These are phyloP conservation scores for Aspergillus olivimuriae DNA, from an alignment of 495 filamentous ascomycete species.

Conservation along the genomic window DNA sequence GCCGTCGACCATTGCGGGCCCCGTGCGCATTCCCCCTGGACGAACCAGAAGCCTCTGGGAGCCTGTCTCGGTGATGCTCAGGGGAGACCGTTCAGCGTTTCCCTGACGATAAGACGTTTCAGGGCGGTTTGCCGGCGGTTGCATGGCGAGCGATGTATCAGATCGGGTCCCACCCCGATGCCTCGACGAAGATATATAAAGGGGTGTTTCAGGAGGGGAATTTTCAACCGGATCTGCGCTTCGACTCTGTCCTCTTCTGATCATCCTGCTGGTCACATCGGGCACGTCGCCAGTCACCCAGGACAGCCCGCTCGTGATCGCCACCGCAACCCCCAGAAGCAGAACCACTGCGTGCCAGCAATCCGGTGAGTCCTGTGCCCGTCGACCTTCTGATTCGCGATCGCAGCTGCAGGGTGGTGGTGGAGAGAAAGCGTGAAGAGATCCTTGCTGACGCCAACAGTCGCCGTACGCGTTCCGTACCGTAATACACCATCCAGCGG, in stretches of 20 bases:
- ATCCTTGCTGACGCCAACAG: neutral
- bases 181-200: too few relatives aligned
- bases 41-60: constrained; percentile 5
- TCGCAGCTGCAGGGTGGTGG: neutral
- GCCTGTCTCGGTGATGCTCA: neutral
- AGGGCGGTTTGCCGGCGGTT: neutral
- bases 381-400: constrained; percentile 5
- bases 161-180: too few relatives aligned
- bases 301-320: too few relatives aligned
- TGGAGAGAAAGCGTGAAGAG: neutral
- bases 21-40: constrained; percentile 10
- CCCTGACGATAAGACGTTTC: neutral
- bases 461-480: constrained; percentile 2
- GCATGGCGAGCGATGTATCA: too few relatives aligned
- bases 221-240: too few relatives aligned
- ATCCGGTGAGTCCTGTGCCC: neutral
- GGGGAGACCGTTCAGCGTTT: constrained; percentile 1
- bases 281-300: too few relatives aligned
- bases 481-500: constrained; percentile 3
- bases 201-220: too few relatives aligned
- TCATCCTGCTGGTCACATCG: too few relatives aligned
- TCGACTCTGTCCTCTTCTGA: too few relatives aligned
- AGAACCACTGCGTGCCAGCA: neutral
- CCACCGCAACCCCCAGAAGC: neutral
- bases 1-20: constrained; percentile 4